A percentile compares a stretch with the other conserved stretches of the same genome.
Conservation (phyloP, 208 protist species). For the Angomonas deanei region DNA sequence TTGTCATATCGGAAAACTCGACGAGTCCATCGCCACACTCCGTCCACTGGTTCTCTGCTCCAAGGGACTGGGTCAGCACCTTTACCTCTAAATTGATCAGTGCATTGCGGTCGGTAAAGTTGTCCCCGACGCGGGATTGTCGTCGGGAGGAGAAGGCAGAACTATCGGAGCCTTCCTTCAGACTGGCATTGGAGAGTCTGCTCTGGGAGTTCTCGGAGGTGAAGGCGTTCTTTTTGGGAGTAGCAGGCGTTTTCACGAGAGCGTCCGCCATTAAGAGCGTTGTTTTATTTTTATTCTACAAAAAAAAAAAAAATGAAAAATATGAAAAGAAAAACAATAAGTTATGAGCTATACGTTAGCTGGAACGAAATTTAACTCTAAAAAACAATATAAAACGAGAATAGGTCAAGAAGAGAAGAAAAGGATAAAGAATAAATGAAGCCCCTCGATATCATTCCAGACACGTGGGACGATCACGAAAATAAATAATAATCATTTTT, state of each 20-base stretch:
- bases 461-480: no score
- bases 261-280: not conserved
- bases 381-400: slow-evolving; percentile 4
- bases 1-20: slow-evolving; percentile 53
- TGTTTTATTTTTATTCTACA: no score
- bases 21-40: slow-evolving; percentile 59
- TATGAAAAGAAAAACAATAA: not conserved
- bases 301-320: slow-evolving; percentile 10
- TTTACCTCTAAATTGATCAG: slow-evolving; percentile 73
- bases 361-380: not conserved
- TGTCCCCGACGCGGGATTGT: not conserved
- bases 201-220: not conserved
- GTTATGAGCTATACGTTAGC: not conserved
- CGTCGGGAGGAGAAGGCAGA: not conserved
- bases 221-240: not conserved
- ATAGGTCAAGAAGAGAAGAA: slow-evolving; percentile 3
- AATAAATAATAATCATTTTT: not conserved
- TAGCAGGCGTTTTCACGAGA: not conserved
- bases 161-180: no score
- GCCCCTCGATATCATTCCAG: no score
- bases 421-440: not conserved
- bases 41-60: slow-evolving; percentile 64
- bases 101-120: slow-evolving; percentile 8
- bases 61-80: slow-evolving; percentile 62
- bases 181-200: not conserved